These are phyloP conservation scores for Amylocystis lapponica DNA, from an alignment of 768 basidiomycete genomes.

Conservation along the genomic window DNA sequence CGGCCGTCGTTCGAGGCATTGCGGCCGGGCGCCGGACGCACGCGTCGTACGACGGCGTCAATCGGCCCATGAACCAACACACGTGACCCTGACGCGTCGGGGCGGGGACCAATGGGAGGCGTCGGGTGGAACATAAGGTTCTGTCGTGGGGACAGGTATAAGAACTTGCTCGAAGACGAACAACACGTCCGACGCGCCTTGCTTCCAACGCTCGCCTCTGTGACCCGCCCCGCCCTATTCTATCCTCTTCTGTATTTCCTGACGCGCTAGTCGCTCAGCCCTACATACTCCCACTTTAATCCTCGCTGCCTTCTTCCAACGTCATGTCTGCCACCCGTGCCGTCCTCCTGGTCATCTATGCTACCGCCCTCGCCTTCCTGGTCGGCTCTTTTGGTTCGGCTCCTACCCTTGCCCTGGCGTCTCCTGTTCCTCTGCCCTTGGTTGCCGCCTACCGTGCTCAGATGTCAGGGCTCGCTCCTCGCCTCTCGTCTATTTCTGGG, in stretches of 20 bases:
- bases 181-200: conserved; percentile 13
- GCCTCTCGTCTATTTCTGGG: background rate
- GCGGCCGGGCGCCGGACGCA: background rate
- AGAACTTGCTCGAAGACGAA: conserved; percentile 8
- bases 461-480: conserved; percentile 7
- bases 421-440: conserved; percentile 19
- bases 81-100: conserved; percentile 15
- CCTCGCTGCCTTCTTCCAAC: conserved; percentile 9
- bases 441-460: conserved; percentile 15
- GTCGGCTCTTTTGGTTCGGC: too few species aligned
- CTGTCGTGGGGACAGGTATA: conserved; percentile 15
- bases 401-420: conserved; percentile 18
- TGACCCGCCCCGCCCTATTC: conserved; percentile 12
- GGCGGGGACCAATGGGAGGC: conserved; percentile 15
- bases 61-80: too few species aligned
- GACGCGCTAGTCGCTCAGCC: conserved; percentile 20
- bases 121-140: conserved; percentile 17
- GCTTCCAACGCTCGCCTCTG: conserved; percentile 13
- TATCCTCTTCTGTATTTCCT: conserved; percentile 10
- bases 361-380: conserved; percentile 33
- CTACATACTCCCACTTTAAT: background rate
- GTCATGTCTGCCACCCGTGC: conserved; percentile 32
- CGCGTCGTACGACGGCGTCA: conserved; percentile 1
- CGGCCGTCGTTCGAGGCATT: too few species aligned
- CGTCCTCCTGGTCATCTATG: conserved; percentile 35